Evolutionary conservation across 306 rosid genomes (phyloP).

Genomic region (Vigna angularis): DNA sequence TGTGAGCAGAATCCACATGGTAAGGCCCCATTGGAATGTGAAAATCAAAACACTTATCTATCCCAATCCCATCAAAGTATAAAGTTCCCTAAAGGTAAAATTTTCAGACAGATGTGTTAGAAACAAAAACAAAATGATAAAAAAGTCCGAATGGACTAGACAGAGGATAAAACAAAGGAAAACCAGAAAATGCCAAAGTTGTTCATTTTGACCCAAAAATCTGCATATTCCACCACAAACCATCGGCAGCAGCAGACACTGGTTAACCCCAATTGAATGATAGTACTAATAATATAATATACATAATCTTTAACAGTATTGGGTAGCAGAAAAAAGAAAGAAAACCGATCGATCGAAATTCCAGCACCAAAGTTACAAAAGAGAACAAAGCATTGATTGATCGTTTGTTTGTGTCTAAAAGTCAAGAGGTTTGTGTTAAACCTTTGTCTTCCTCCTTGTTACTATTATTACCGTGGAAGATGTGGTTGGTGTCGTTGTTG

Average conservation of each 20-base stretch:
- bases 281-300: background rate
- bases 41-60: conserved; percentile 18
- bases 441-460: conserved; percentile 42
- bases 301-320: conserved; percentile 4
- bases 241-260: too few relatives aligned
- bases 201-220: conserved; percentile 51
- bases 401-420: background rate
- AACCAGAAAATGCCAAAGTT: conserved; percentile 47
- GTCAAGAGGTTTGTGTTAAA: conserved; percentile 50
- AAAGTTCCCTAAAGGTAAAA: conserved; percentile 22
- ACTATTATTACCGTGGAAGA: background rate
- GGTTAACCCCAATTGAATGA: too few relatives aligned
- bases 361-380: background rate
- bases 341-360: background rate
- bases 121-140: conserved; percentile 32
- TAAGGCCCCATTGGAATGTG: conserved; percentile 46
- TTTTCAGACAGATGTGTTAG: conserved; percentile 4
- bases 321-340: background rate
- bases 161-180: conserved; percentile 47
- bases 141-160: conserved; percentile 40
- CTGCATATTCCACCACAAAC: background rate
- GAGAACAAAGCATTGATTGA: background rate
- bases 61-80: conserved; percentile 34
- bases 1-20: conserved; percentile 46
- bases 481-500: conserved; percentile 8